Percentiles rank a stretch among this genome's conserved stretches.
phyloP scores from a whole-genome alignment of 179 eudicot genomes.

The Heliamphora pulchella region DNA sequence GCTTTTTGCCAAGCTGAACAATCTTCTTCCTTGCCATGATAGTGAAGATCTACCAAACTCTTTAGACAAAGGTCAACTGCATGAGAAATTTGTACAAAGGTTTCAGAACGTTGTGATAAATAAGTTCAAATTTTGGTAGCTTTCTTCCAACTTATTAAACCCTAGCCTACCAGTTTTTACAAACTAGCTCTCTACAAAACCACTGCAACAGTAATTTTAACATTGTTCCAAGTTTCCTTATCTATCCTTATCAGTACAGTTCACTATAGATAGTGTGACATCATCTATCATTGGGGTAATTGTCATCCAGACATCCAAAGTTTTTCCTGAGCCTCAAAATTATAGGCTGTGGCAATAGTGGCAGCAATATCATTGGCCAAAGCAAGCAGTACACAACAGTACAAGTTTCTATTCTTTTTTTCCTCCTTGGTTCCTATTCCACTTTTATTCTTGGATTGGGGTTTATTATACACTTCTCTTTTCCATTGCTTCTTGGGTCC shows the following conservation, averaged over 20 bases:
- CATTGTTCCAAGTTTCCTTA: not conserved
- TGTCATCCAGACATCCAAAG: no score
- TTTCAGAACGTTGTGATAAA: no score
- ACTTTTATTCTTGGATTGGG: not conserved
- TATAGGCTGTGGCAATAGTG: not conserved
- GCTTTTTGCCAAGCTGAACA: no score
- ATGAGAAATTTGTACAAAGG: no score
- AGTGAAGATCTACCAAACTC: no score
- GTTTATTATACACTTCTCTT: not conserved
- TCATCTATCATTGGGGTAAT: not conserved
- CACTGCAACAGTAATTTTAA: not conserved
- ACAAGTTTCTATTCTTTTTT: not conserved
- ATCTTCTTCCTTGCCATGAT: no score
- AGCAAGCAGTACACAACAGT: not conserved
- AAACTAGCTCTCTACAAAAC: not conserved
- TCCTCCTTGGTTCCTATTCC: not conserved
- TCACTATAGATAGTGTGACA: not conserved
- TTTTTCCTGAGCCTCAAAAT: not conserved
- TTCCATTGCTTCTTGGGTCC: not conserved
- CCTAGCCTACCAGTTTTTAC: not conserved
- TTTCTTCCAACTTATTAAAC: not conserved
- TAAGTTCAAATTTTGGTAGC: not conserved
- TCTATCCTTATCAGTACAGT: not conserved
- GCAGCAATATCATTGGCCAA: not conserved
- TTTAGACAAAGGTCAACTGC: no score